A percentile compares a stretch with the other conserved stretches of the same genome.
Conservation (phyloP, 139 green algal genomes). For the Coelastrella sp. region DNA sequence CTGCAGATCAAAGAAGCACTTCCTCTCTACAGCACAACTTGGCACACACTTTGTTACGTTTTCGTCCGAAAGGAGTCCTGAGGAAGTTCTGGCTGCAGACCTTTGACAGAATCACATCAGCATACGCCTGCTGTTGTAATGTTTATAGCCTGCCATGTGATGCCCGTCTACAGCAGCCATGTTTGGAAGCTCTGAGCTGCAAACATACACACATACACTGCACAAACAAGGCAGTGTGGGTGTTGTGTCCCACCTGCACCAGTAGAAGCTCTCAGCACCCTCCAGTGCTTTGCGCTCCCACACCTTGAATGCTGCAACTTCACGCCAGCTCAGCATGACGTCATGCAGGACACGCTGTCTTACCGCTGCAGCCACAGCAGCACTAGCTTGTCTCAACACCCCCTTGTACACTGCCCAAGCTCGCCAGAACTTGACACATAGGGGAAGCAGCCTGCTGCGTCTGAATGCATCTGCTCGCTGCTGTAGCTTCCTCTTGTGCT, state of each 20-base stretch:
- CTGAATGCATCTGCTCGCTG: not conserved
- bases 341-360: not conserved
- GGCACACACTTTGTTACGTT: too few species aligned
- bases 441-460: not conserved
- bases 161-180: too few species aligned
- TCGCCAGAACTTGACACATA: slow-evolving; percentile 18
- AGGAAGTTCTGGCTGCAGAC: too few species aligned
- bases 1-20: too few species aligned
- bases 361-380: not conserved
- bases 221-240: not conserved
- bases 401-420: slow-evolving; percentile 2
- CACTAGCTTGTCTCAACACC: not conserved
- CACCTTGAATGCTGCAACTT: not conserved
- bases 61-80: too few species aligned
- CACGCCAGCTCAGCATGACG: not conserved
- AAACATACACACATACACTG: too few species aligned
- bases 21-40: too few species aligned
- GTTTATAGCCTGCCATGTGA: too few species aligned
- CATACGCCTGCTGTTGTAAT: too few species aligned
- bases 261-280: slow-evolving; percentile 30
- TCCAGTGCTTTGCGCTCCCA: not conserved
- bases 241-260: not conserved
- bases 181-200: too few species aligned
- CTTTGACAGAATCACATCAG: too few species aligned
- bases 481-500: not conserved